Conservation (phyloP, 768 basidiomycete genomes). For the Rubroboletus pulcherrimus region DNA sequence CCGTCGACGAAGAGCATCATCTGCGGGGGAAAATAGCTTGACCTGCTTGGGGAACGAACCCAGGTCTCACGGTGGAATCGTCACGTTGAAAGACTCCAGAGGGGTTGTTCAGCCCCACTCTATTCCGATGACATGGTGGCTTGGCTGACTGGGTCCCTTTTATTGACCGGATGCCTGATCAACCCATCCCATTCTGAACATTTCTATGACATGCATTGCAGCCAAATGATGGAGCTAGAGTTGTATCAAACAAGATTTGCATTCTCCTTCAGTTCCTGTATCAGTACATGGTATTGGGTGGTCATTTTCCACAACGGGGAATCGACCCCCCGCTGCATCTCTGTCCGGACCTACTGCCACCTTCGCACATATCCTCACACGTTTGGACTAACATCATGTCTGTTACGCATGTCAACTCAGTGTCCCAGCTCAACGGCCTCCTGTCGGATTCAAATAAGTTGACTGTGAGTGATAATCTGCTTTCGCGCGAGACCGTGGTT, state of each 20-base stretch:
- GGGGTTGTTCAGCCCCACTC: background rate
- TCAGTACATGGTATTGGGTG: background rate
- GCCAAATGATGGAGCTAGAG: background rate
- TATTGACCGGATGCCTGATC: background rate
- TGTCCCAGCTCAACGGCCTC: conserved; percentile 59
- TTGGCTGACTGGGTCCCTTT: background rate
- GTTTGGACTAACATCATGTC: conserved; percentile 45
- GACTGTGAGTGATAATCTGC: conserved; percentile 41
- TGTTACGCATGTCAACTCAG: conserved; percentile 58
- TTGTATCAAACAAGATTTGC: conserved; percentile 2
- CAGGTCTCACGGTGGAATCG: background rate
- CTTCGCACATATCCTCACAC: background rate
- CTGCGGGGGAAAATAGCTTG: conserved; percentile 39
- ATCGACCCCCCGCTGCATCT: background rate
- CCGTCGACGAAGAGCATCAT: conserved; percentile 44
- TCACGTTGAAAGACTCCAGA: background rate
- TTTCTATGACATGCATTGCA: background rate
- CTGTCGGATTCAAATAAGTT: conserved; percentile 61
- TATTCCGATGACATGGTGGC: background rate
- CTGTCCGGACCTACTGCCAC: background rate
- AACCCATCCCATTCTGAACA: background rate
- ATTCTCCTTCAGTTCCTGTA: background rate
- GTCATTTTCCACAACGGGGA: conserved; percentile 2
- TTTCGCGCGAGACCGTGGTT: background rate
- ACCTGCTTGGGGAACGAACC: background rate